Percentiles rank a stretch among this genome's conserved stretches.
Conservation (phyloP, 768 basidiomycete genomes). For the Pisolithus microcarpus region DNA sequence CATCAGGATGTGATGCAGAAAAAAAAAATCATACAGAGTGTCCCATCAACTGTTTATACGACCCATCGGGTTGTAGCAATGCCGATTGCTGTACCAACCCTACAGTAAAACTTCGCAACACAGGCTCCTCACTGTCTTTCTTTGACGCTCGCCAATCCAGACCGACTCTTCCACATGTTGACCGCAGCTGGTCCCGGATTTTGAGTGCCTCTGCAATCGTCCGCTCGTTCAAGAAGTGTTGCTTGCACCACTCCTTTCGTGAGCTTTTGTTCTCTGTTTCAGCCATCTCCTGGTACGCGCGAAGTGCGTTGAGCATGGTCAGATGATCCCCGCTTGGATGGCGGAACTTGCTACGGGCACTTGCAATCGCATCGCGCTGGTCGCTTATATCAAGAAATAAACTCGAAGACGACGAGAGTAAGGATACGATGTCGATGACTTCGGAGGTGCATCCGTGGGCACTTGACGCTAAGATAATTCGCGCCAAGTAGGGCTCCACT, state of each 20-base stretch:
- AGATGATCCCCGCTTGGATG: slow-evolving; percentile 88
- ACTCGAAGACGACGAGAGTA: slow-evolving; percentile 75
- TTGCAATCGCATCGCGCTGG: slow-evolving; percentile 63
- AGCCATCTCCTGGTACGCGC: slow-evolving; percentile 70
- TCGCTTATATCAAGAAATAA: slow-evolving; percentile 75
- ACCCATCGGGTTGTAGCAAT: slow-evolving; percentile 74
- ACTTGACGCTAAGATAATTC: slow-evolving; percentile 73
- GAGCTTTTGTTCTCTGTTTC: slow-evolving; percentile 38
- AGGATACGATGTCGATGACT: slow-evolving; percentile 76
- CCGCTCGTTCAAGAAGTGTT: slow-evolving; percentile 77
- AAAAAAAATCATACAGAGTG: slow-evolving; percentile 42
- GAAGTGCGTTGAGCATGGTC: slow-evolving; percentile 79
- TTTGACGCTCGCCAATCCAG: slow-evolving; percentile 55
- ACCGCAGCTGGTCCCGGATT: slow-evolving; percentile 72
- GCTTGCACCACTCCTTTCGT: slow-evolving; percentile 72
- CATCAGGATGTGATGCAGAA: not conserved
- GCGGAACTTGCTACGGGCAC: slow-evolving; percentile 69
- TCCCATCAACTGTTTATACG: slow-evolving; percentile 79
- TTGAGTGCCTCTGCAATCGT: slow-evolving; percentile 72
- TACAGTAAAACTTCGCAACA: slow-evolving; percentile 64
- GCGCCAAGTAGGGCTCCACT: slow-evolving; percentile 78
- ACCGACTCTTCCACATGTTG: slow-evolving; percentile 50
- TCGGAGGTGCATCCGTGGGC: slow-evolving; percentile 67
- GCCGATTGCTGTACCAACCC: slow-evolving; percentile 84
- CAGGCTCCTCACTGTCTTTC: slow-evolving; percentile 58